Conservation (phyloP, 768 basidiomycete species). For the Naganishia vaughanmartiniae region DNA sequence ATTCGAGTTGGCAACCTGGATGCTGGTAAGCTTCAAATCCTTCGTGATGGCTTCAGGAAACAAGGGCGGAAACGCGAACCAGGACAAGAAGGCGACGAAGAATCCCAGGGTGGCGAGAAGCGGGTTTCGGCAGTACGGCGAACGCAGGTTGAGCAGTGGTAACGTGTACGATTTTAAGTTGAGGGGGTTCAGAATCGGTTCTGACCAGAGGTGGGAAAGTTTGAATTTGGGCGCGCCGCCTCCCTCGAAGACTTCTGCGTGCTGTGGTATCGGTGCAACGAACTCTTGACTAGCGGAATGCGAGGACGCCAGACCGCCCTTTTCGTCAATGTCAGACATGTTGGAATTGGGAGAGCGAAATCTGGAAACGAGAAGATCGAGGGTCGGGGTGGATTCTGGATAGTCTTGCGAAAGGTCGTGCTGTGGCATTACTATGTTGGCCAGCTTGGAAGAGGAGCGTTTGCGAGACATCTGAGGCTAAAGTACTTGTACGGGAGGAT, state of each 20-base stretch:
- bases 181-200: slow-evolving; percentile 55
- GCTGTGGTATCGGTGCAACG: background rate
- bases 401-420: slow-evolving; percentile 19
- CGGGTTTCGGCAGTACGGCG: slow-evolving; percentile 58
- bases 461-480: background rate
- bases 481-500: background rate
- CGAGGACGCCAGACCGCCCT: slow-evolving; percentile 1
- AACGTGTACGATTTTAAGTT: slow-evolving; percentile 60
- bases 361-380: background rate
- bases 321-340: slow-evolving; percentile 14
- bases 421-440: slow-evolving; percentile 15
- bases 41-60: slow-evolving; percentile 60
- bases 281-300: slow-evolving; percentile 13
- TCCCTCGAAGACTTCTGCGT: slow-evolving; percentile 1
- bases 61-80: slow-evolving; percentile 67
- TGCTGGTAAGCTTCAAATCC: slow-evolving; percentile 58
- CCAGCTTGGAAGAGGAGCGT: background rate
- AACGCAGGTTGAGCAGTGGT: slow-evolving; percentile 58
- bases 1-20: slow-evolving; percentile 53
- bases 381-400: slow-evolving; percentile 6
- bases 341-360: slow-evolving; percentile 11
- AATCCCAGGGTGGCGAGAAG: slow-evolving; percentile 60
- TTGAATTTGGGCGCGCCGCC: slow-evolving; percentile 23
- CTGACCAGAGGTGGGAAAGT: slow-evolving; percentile 22
- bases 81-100: slow-evolving; percentile 58